Percentiles rank a stretch among this genome's conserved stretches.
These are phyloP conservation scores for Macrophomina phaseolina DNA, from an alignment of 2,329 filamentous ascomycete genomes.

Conservation along the genomic window DNA sequence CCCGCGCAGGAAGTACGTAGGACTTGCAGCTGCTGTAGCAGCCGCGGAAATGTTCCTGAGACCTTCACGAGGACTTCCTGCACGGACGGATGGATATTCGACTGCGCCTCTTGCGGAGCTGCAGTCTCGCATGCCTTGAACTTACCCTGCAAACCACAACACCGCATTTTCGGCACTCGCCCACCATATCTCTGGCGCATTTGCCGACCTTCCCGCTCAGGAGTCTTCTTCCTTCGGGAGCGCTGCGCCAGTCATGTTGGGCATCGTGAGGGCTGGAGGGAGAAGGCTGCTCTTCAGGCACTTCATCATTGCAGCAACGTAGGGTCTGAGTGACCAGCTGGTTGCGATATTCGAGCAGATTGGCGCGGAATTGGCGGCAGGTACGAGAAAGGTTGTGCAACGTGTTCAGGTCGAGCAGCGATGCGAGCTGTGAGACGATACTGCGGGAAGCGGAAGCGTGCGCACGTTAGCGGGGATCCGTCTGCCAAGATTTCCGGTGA, in stretches of 20 bases:
- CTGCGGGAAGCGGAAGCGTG: constrained; percentile 53
- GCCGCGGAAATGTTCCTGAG: not conserved
- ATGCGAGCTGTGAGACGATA: constrained; percentile 76
- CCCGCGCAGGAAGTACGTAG: not conserved
- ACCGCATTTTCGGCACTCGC: constrained; percentile 78
- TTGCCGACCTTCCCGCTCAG: constrained; percentile 72
- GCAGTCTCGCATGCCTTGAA: constrained; percentile 27
- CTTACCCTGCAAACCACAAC: constrained; percentile 81
- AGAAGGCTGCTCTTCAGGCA: not conserved
- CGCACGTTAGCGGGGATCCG: constrained; percentile 10
- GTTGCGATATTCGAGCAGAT: constrained; percentile 77
- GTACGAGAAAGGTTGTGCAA: constrained; percentile 82
- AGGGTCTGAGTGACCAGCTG: constrained; percentile 77
- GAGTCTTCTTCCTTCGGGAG: constrained; percentile 40
- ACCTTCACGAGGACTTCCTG: not conserved
- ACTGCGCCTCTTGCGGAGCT: constrained; percentile 8
- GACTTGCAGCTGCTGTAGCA: not conserved
- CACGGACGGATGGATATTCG: not conserved
- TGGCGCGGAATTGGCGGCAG: constrained; percentile 78
- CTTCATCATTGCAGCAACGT: constrained; percentile 75
- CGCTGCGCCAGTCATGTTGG: constrained; percentile 10
- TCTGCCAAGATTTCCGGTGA: constrained; percentile 28
- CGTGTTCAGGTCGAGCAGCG: constrained; percentile 82
- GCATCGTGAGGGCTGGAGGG: constrained; percentile 4
- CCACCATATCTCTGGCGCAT: constrained; percentile 88